These are phyloP conservation scores for Cantharellus anzutake DNA, from an alignment of 768 basidiomycete genomes.

Conservation along the genomic window DNA sequence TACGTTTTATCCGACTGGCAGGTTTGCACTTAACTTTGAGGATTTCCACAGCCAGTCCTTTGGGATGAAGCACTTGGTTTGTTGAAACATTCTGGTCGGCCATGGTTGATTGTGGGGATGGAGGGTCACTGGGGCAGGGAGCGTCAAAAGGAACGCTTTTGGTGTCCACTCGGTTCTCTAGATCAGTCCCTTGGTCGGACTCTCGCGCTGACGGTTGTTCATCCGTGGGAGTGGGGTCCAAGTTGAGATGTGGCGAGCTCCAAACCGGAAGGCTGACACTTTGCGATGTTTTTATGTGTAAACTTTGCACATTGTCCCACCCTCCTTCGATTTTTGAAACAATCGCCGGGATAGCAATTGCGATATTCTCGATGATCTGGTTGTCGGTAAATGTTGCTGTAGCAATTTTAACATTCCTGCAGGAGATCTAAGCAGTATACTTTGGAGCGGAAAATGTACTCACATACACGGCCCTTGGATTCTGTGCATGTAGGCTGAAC, in stretches of 20 bases:
- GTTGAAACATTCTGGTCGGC: too few species aligned
- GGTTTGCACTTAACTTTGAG: too few species aligned
- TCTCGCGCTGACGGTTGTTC: too few species aligned
- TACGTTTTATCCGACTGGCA: too few species aligned
- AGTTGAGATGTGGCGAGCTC: slow-evolving; percentile 26
- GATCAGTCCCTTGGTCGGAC: too few species aligned
- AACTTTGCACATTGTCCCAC: slow-evolving; percentile 81
- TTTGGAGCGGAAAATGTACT: slow-evolving; percentile 17
- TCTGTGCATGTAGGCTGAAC: slow-evolving; percentile 91
- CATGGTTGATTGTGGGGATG: background rate
- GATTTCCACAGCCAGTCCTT: too few species aligned
- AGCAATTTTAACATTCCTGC: slow-evolving; percentile 70
- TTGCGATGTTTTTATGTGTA: slow-evolving; percentile 72
- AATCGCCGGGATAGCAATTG: slow-evolving; percentile 57
- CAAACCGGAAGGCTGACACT: slow-evolving; percentile 83
- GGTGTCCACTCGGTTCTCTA: slow-evolving; percentile 39
- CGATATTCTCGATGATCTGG: slow-evolving; percentile 63
- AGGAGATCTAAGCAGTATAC: background rate
- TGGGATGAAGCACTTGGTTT: too few species aligned
- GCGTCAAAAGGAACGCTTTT: background rate
- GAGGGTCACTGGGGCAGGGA: background rate
- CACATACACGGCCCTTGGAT: slow-evolving; percentile 87
- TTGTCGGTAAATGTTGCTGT: slow-evolving; percentile 48
- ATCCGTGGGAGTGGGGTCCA: too few species aligned
- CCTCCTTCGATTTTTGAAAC: slow-evolving; percentile 49